Percentiles rank a stretch among this genome's conserved stretches.
Evolutionary conservation across 257 asterid species (phyloP).

Genomic region (Orobanche coerulescens): DNA sequence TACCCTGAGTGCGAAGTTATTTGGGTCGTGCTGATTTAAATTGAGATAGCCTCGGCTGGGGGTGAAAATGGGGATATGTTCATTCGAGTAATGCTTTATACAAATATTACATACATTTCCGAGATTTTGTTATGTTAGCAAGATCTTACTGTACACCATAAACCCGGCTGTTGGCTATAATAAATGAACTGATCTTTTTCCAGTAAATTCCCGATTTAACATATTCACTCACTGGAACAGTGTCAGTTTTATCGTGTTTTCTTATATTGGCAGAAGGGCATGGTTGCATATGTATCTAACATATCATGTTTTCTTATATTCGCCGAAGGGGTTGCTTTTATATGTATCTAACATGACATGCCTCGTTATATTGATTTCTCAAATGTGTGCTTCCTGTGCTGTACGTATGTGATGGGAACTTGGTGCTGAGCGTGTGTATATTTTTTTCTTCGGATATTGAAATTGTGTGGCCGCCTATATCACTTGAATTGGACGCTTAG

Average conservation of each 20-base stretch:
- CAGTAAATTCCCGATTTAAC: neutral
- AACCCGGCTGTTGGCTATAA: neutral
- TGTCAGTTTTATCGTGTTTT: too few species aligned
- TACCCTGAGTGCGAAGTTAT: neutral
- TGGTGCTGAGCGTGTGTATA: neutral
- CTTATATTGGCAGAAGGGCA: too few species aligned
- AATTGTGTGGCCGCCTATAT: neutral
- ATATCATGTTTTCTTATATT: too few species aligned
- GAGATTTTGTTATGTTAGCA: neutral
- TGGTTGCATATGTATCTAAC: too few species aligned
- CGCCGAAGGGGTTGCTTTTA: neutral
- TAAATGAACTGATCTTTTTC: neutral
- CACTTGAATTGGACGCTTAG: neutral
- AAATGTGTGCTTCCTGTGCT: neutral
- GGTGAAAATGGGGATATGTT: neutral
- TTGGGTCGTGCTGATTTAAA: neutral
- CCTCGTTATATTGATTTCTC: neutral
- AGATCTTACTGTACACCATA: neutral
- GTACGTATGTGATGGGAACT: neutral
- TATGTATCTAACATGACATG: neutral
- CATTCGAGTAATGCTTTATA: neutral
- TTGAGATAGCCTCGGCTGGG: neutral
- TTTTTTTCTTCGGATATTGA: neutral
- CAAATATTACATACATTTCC: too few species aligned
- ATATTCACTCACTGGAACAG: neutral